Conservation (phyloP, 371 early-diverging fungal species). For the Rhizopus arrhizus region DNA sequence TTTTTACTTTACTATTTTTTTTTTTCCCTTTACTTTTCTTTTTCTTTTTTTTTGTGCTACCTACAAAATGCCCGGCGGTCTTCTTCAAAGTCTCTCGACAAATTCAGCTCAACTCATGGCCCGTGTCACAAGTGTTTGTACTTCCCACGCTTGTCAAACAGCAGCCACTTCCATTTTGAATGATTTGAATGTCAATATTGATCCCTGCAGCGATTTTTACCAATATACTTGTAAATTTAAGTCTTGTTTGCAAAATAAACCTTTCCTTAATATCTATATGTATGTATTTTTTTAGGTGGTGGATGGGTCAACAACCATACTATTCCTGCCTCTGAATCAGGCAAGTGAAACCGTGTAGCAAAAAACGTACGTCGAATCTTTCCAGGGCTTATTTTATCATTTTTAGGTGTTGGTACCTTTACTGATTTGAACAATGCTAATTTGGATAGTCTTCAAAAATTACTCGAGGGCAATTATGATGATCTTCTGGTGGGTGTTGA, state of each 20-base stretch:
- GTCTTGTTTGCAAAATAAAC: background rate
- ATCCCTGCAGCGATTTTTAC: constrained; percentile 52
- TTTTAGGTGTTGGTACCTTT: constrained; percentile 37
- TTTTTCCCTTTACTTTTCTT: background rate
- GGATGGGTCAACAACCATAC: constrained; percentile 37
- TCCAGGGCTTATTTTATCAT: background rate
- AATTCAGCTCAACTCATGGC: constrained; percentile 17
- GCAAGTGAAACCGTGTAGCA: constrained; percentile 20
- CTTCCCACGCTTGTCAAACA: constrained; percentile 12
- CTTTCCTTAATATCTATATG: background rate
- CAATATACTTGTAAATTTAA: constrained; percentile 53
- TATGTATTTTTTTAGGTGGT: constrained; percentile 44
- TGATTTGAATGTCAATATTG: constrained; percentile 35
- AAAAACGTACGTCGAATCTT: background rate
- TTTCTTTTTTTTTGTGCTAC: background rate
- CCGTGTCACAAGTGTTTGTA: constrained; percentile 7
- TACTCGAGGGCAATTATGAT: constrained; percentile 33
- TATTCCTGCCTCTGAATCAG: constrained; percentile 50
- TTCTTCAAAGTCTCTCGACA: constrained; percentile 7
- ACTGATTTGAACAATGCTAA: constrained; percentile 38
- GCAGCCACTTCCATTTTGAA: constrained; percentile 16
- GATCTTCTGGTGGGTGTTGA: constrained; percentile 6
- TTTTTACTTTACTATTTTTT: background rate
- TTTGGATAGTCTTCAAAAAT: constrained; percentile 23
- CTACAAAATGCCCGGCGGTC: constrained; percentile 1